Percentiles rank a stretch among this genome's conserved stretches.
Conservation (phyloP, 331 rosid genomes). For the Erythrophleum ivorense region DNA sequence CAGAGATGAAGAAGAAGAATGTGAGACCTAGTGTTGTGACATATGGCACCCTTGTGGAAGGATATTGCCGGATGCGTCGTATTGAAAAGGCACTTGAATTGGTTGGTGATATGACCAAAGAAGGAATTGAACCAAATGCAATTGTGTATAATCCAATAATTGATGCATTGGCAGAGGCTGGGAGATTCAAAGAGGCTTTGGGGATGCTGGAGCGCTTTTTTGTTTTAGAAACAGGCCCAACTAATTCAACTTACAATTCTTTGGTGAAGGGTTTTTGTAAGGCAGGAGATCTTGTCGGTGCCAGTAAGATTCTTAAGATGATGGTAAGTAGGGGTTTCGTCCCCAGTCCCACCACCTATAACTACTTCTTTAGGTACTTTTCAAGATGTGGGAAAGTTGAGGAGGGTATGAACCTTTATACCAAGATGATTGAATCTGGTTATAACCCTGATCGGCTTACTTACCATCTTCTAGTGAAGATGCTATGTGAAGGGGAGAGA, state of each 20-base stretch:
- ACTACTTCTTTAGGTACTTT: slow-evolving; percentile 81
- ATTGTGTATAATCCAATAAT: slow-evolving; percentile 84
- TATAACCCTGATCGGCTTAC: slow-evolving; percentile 76
- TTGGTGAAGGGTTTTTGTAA: slow-evolving; percentile 85
- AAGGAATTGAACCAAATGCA: slow-evolving; percentile 75
- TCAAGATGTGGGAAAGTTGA: slow-evolving; percentile 78
- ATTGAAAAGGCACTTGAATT: slow-evolving; percentile 71
- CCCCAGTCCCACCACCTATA: slow-evolving; percentile 85
- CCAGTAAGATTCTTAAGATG: slow-evolving; percentile 83
- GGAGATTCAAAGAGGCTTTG: slow-evolving; percentile 80
- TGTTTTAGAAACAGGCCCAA: slow-evolving; percentile 78
- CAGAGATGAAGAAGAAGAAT: slow-evolving; percentile 73
- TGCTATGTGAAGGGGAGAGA: slow-evolving; percentile 84
- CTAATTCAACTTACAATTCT: slow-evolving; percentile 81
- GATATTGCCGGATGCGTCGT: slow-evolving; percentile 82
- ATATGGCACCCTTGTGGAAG: slow-evolving; percentile 90
- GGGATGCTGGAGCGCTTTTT: slow-evolving; percentile 86
- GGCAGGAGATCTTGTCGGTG: slow-evolving; percentile 81
- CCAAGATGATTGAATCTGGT: slow-evolving; percentile 86
- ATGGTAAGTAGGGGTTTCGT: slow-evolving; percentile 76
- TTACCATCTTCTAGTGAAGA: slow-evolving; percentile 86
- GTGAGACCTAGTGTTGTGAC: slow-evolving; percentile 81
- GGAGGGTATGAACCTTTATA: slow-evolving; percentile 87
- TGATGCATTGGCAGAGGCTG: slow-evolving; percentile 83
- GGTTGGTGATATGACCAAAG: slow-evolving; percentile 73